Evolutionary conservation across 345 rosid species (phyloP), one percentile per base, ranked within the genome.

Genomic region (Arabidopsis arenosa): DNA sequence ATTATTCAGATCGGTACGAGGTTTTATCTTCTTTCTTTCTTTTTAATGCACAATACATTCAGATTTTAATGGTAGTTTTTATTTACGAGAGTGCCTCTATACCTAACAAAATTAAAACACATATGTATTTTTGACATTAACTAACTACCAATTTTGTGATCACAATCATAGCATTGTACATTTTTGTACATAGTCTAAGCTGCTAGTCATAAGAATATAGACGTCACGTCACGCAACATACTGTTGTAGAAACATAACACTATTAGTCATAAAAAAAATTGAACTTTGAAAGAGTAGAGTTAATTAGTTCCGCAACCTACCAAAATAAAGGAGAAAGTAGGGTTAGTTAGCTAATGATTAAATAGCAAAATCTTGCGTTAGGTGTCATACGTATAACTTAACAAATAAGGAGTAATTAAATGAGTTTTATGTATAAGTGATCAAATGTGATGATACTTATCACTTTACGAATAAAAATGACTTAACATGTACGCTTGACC

Each of bases 401-500:
- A 53, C 7, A 47, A 2, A 7, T 47, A 15, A 15, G 13, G 44
- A 47, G n/a, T 10, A n/a, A 21, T 11, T 37, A 45, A 14, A 45
- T 5, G 15, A 45, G 8, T 12, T 33, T 49, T 54, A 48, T 11
- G 52, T 12, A 37, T 48, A 17, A 4, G 8, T 48, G 37, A 54
- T 66, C 21, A 67, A 32, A 23, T 1, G 13, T 63, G 41, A 37
- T 23, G 64, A 7, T 55, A 47, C 26, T 47, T 7, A 18, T 36
- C 10, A 51, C 28, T 26, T 43, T 33, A 47, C 65, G 76, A 63
- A 70, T 70, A 70, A 56, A 37, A 71, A 30, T 71, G 47, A 64
- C 76, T 64, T 77, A 18, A 55, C 36, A 45, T 63, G 71, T 56
- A 77, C 80, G 80, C 59, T 70, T 70, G 55, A 59, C 55, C 72